Base-by-base conservation (phyloP, 192 early-diverging fungal species). In the Glomus cerebriforme region DNA sequence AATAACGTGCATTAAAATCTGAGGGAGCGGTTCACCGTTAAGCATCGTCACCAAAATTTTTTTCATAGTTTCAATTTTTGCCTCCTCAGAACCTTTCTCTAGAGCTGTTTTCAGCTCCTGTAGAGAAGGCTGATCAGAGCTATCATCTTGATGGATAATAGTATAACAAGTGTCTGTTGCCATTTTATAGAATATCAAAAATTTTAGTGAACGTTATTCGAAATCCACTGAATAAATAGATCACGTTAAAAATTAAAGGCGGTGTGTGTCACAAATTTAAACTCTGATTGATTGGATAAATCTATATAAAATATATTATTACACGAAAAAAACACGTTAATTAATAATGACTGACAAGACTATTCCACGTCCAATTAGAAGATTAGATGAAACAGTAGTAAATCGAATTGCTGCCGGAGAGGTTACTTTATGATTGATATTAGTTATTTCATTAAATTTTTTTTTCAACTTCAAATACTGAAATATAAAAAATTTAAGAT, bases 391-490 rank as follows among this genome's bases (percentile, higher is more conserved):
- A 79, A 83, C 90, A 15, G 96, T 98, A 22, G 90, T 98, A 64
- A 98, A 99, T 85, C 87, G 95, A 66, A 99, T 99, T 79, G 98
- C 98, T 8, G 98, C 98, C 3, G 98, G 98, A 64, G 98, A 99
- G 87, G 93, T 93, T 80, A 26, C 24, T 22, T 10, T 49, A 49
- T 22, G 13, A 24, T 45, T 4, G 15, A n/a, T 74, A 9, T 17
- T 26, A 58, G n/a, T 54, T 75, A 66, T 47, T 59, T 2, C 12
- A 10, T 10, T 65, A 47, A n/a, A 24, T 27, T 66, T 32, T 43
- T 26, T 29, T 34, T 54, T 39, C 7, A 43, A 31, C 34, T 76
- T 34, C 59, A 43, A 12, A 0, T 70, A 34, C 22, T 32, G 6
- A 19, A 12, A 9, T 39, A 43, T 43, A 1, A 59, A 54, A 49